These are phyloP conservation scores for Botrytis elliptica DNA, from an alignment of 2,329 filamentous ascomycete genomes.

Conservation along the genomic window DNA sequence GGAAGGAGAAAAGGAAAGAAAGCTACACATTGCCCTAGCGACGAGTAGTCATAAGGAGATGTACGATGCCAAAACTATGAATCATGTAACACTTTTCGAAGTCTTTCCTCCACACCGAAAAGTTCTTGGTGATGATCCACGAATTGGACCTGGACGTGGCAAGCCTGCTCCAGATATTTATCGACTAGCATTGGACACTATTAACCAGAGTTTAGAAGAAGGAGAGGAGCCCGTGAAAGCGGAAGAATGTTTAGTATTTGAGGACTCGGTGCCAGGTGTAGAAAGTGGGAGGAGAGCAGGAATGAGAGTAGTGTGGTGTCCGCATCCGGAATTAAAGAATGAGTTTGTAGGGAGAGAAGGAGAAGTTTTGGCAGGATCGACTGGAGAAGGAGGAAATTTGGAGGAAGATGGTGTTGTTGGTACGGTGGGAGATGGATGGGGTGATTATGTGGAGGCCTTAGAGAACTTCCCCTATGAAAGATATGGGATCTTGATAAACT, in stretches of 20 bases:
- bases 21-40: slow-evolving; percentile 76
- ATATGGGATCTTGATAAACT: slow-evolving; percentile 51
- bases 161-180: slow-evolving; percentile 97
- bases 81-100: slow-evolving; percentile 58
- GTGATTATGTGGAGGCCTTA: slow-evolving; percentile 52
- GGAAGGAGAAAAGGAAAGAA: slow-evolving; percentile 41
- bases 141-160: slow-evolving; percentile 76
- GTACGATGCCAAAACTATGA: slow-evolving; percentile 39
- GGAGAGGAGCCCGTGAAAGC: slow-evolving; percentile 67
- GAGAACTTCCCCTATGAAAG: slow-evolving; percentile 57
- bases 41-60: slow-evolving; percentile 57
- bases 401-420: slow-evolving; percentile 59
- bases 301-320: slow-evolving; percentile 93
- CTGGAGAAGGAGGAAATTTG: slow-evolving; percentile 44
- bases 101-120: slow-evolving; percentile 68
- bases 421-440: slow-evolving; percentile 60
- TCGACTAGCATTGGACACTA: slow-evolving; percentile 75
- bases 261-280: slow-evolving; percentile 90
- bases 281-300: slow-evolving; percentile 87
- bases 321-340: slow-evolving; percentile 73
- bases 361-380: slow-evolving; percentile 76
- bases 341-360: slow-evolving; percentile 76
- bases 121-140: slow-evolving; percentile 80
- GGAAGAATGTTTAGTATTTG: slow-evolving; percentile 92
- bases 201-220: slow-evolving; percentile 70